Base-by-base conservation (phyloP, 78 protist species). In the Mantamonas sphyraenae region DNA sequence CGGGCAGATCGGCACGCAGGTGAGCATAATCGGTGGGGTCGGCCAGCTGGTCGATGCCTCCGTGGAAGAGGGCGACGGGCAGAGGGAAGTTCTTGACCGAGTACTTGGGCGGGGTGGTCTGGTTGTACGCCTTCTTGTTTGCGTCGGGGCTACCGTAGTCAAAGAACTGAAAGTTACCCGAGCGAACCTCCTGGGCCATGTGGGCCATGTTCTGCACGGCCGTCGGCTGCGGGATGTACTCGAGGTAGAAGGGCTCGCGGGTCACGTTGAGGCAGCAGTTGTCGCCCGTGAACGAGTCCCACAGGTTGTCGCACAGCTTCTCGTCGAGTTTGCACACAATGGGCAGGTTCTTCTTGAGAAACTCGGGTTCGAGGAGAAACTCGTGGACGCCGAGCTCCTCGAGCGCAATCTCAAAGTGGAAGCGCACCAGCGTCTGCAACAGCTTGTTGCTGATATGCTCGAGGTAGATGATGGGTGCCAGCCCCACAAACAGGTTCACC, bases 21-120 rank as follows among this genome's bases (percentile, higher is more conserved):
- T n/a, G n/a, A n/a, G n/a, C n/a, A n/a, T n/a, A n/a, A n/a, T 83
- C 89, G 3, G 45, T 8, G n/a, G 80, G 76, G 43, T 77, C 89
- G 19, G 89, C 89, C 24, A 83, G 60, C 17, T 57, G 71, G 77
- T 83, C 89, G 0, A 34, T 22, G 28, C 78, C 65, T n/a, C 89
- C 89, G 59, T 66, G 38, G 35, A 58, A 74, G 17, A 83, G 31
- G 10, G 73, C 81, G 31, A 74, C 3, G n/a, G 5, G 31, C 10
- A 57, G 42, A 50, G 78, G 73, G 47, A 83, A 39, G 7, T 65
- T 28, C 26, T 30, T 9, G 17, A 74, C 20, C 58, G 55, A 34
- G 33, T 77, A 77, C 22, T 58, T 26, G 10, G 89, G 84, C 40
- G 89, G 79, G 1, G 47, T 38, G 24, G 14, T 17, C 16, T 20